Conservation (phyloP, 805 yeast species). For the Starmera pachycereana region DNA sequence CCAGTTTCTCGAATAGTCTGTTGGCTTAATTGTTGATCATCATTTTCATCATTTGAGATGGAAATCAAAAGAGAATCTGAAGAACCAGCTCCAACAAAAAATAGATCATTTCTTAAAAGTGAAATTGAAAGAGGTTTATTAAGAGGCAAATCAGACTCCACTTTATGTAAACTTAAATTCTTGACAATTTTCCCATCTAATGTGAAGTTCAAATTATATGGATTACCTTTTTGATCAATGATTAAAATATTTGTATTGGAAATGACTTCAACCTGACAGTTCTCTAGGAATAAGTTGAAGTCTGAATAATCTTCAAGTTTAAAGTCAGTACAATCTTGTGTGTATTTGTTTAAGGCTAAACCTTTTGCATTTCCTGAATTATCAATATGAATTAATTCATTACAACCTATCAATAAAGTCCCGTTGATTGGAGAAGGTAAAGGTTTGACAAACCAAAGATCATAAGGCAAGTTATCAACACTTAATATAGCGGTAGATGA, state of each 20-base stretch:
- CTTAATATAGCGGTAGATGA: constrained; percentile 59
- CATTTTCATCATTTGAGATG: constrained; percentile 13
- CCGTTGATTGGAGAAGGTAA: constrained; percentile 63
- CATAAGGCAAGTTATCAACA: constrained; percentile 62
- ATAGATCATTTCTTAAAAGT: constrained; percentile 27
- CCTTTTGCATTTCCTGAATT: constrained; percentile 62
- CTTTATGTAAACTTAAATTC: constrained; percentile 11
- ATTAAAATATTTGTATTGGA: constrained; percentile 26
- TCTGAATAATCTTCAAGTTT: constrained; percentile 35
- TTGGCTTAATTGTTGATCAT: constrained; percentile 3
- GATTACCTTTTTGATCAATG: constrained; percentile 23
- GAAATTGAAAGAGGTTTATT: constrained; percentile 24
- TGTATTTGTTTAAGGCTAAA: constrained; percentile 49
- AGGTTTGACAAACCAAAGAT: constrained; percentile 53
- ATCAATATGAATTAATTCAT: constrained; percentile 71
- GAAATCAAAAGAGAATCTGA: constrained; percentile 41
- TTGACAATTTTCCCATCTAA: constrained; percentile 29
- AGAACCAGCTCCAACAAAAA: constrained; percentile 53
- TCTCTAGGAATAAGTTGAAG: constrained; percentile 46
- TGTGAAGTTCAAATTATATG: constrained; percentile 19
- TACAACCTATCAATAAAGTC: constrained; percentile 57
- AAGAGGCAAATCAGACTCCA: constrained; percentile 8
- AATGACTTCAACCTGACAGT: constrained; percentile 29
- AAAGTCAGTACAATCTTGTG: constrained; percentile 29
- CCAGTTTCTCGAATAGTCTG: not conserved